phyloP scores from a whole-genome alignment of 768 basidiomycete species.

The Hydnum rufescens region DNA sequence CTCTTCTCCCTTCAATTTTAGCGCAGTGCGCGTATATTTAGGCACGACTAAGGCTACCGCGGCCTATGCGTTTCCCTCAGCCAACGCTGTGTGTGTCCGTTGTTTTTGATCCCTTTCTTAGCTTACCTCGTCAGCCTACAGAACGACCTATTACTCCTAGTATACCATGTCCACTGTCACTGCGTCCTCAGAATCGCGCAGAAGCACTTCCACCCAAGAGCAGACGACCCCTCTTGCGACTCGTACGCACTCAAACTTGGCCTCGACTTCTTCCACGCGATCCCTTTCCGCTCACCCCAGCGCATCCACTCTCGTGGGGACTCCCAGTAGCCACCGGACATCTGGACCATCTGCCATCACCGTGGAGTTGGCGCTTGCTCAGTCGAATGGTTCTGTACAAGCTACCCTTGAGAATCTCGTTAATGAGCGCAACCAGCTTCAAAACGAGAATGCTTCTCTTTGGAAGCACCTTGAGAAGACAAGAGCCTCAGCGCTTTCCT shows the following conservation, averaged over 20 bases:
- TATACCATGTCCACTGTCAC: no score
- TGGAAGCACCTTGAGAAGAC: conserved; percentile 92
- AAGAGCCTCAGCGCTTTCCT: conserved; percentile 43
- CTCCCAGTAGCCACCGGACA: not conserved
- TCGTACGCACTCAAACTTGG: not conserved
- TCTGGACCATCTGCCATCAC: conserved; percentile 16
- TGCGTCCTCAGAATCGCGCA: no score
- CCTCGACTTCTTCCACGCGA: not conserved
- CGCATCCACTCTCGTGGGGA: not conserved
- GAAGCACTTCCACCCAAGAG: no score
- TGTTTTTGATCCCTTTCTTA: no score
- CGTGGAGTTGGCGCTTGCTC: conserved; percentile 30
- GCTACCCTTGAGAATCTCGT: conserved; percentile 57
- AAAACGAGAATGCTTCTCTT: conserved; percentile 77
- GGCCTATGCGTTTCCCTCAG: no score
- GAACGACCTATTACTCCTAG: no score
- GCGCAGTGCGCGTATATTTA: no score
- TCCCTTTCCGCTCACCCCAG: not conserved
- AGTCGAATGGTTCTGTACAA: conserved; percentile 10
- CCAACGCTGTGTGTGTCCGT: no score
- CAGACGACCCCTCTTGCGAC: not conserved
- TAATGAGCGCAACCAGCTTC: conserved; percentile 59
- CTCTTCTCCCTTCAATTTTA: no score
- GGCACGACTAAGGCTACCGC: no score
- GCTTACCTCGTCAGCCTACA: no score